Percentiles rank a stretch among this genome's conserved stretches.
Evolutionary conservation across 495 filamentous ascomycete species (phyloP).

Genomic region (Lophiostoma macrostomum): DNA sequence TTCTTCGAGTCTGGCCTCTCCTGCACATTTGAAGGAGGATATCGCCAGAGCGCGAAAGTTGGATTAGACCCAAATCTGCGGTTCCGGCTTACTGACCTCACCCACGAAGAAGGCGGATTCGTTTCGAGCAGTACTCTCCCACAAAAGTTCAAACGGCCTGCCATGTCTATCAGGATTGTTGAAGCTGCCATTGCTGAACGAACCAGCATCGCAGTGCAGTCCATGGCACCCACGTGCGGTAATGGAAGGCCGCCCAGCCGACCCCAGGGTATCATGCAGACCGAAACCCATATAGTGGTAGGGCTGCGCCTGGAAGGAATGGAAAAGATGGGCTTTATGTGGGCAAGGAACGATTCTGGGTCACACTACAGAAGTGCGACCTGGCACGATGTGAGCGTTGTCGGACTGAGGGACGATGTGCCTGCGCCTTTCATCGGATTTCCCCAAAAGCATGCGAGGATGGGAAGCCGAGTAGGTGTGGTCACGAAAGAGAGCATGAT

Average conservation of each 20-base stretch:
- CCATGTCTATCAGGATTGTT: constrained; percentile 1
- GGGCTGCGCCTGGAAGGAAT: constrained; percentile 13
- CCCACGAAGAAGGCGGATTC: constrained; percentile 10
- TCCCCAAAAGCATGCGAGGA: background rate
- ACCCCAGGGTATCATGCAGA: no score
- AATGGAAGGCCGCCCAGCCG: no score
- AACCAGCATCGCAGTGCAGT: background rate
- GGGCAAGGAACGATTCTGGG: background rate
- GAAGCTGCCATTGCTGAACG: background rate
- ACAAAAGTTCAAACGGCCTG: background rate
- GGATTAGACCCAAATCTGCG: constrained; percentile 13
- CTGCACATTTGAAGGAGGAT: constrained; percentile 8
- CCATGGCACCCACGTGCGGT: background rate
- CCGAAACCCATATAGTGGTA: constrained; percentile 6
- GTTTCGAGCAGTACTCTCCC: background rate
- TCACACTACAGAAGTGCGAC: background rate
- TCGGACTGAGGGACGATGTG: constrained; percentile 10
- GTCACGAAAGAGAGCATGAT: no score
- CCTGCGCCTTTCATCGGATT: constrained; percentile 1
- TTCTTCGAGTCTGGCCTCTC: constrained; percentile 22
- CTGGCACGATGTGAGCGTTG: background rate
- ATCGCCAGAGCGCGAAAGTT: background rate
- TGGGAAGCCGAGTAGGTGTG: background rate
- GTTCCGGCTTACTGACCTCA: constrained; percentile 5
- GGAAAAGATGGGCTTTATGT: constrained; percentile 3